These are phyloP conservation scores for Epichloe sp. DNA, from an alignment of 2,329 filamentous ascomycete genomes.

Conservation along the genomic window DNA sequence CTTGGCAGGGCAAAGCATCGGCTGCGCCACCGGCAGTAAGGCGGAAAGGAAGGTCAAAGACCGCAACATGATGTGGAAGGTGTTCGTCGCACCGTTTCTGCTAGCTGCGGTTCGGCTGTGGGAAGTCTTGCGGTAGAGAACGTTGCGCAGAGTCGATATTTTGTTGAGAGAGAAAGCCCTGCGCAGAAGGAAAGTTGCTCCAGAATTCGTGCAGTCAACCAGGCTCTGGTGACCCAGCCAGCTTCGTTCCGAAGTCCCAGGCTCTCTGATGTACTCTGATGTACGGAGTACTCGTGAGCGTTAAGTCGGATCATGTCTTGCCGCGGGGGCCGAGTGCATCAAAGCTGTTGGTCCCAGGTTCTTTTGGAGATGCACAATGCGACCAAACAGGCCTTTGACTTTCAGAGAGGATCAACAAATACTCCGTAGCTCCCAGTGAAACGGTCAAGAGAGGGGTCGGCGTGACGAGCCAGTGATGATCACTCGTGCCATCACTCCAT, in stretches of 20 bases:
- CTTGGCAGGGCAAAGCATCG: conserved; percentile 29
- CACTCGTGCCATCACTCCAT: too few species aligned
- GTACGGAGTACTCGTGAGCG: background rate
- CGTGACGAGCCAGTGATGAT: too few species aligned
- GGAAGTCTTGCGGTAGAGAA: too few species aligned
- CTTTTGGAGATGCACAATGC: background rate
- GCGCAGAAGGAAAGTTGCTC: background rate
- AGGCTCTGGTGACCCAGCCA: background rate
- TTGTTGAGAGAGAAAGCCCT: too few species aligned
- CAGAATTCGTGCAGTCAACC: background rate
- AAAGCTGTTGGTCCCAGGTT: background rate
- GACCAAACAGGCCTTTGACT: background rate
- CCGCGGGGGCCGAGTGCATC: background rate
- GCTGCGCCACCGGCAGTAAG: conserved; percentile 10
- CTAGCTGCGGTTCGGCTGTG: too few species aligned
- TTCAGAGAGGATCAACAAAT: too few species aligned
- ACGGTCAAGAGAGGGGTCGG: background rate
- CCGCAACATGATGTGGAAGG: background rate
- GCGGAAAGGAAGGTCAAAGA: background rate
- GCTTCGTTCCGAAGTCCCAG: background rate
- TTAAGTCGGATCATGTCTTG: background rate
- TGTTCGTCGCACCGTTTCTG: background rate
- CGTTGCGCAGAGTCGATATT: too few species aligned
- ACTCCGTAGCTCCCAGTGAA: background rate
- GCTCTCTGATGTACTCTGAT: background rate